Evolutionary conservation across 192 early-diverging fungal genomes (phyloP).

Genomic region (Backusella macrospora): DNA sequence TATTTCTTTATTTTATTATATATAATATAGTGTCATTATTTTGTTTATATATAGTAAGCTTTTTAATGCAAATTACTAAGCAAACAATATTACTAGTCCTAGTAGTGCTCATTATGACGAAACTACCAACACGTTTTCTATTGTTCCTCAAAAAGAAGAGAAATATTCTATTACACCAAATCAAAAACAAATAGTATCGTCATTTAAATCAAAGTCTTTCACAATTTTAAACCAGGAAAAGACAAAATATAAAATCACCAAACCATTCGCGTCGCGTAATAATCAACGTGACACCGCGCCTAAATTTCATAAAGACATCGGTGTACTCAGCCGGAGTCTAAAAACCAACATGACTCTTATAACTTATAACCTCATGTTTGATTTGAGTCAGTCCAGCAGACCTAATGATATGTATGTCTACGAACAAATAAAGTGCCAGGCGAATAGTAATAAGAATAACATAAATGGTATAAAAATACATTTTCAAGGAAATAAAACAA

Average conservation of each 20-base stretch:
- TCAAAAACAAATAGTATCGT: not conserved
- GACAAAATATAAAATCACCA: not conserved
- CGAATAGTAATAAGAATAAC: not conserved
- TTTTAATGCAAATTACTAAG: not conserved
- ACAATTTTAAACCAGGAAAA: not conserved
- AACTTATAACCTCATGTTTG: not conserved
- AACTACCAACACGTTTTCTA: not conserved
- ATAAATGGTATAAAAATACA: not conserved
- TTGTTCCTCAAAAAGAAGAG: not conserved
- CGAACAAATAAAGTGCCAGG: conserved; percentile 7
- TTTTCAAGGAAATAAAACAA: not conserved
- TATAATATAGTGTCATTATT: not conserved
- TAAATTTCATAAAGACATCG: not conserved
- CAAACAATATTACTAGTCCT: not conserved
- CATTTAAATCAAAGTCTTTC: not conserved
- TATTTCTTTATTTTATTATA: not conserved
- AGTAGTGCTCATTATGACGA: not conserved
- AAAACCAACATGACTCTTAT: conserved; percentile 9
- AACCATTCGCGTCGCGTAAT: not conserved
- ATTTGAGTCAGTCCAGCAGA: not conserved
- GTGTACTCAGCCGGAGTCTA: not conserved
- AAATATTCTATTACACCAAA: not conserved
- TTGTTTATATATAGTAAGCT: not conserved
- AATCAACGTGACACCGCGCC: not conserved
- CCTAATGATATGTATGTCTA: not conserved